Evolutionary conservation across 169 alveolate genomes (phyloP).

Genomic region (Plasmodium fragile): DNA sequence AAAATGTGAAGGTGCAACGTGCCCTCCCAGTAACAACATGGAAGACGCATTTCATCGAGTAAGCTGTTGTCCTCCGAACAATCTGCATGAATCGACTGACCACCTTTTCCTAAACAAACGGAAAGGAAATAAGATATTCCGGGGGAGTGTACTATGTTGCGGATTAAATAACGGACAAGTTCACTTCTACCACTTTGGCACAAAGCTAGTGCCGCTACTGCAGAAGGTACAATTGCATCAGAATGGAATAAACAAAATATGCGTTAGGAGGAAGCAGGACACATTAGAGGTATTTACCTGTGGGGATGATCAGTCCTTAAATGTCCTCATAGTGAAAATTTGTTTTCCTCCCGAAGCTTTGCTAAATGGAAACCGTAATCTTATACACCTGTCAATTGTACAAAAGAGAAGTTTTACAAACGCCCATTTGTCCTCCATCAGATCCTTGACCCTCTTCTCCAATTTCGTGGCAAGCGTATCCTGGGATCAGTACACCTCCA

Average conservation of each 20-base stretch:
- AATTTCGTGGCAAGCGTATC: conserved; percentile 29
- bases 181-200: conserved; percentile 14
- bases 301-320: conserved; percentile 68
- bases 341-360: neutral
- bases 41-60: neutral
- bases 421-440: conserved; percentile 59
- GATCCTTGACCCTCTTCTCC: conserved; percentile 25
- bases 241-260: conserved; percentile 60
- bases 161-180: conserved; percentile 58
- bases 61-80: neutral
- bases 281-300: conserved; percentile 30
- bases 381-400: neutral
- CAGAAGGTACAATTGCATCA: conserved; percentile 34
- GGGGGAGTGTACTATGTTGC: conserved; percentile 14
- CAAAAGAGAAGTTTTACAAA: conserved; percentile 24
- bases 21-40: neutral
- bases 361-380: neutral
- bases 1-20: neutral
- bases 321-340: conserved; percentile 27
- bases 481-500: conserved; percentile 61
- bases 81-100: neutral
- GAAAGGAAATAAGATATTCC: neutral
- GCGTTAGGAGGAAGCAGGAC: conserved; percentile 14
- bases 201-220: neutral
- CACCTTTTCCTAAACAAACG: neutral